Evolutionary conservation across 495 filamentous ascomycete species (phyloP), one percentile per base, ranked within the genome.

Genomic region (Trichocladium uniseriatum): DNA sequence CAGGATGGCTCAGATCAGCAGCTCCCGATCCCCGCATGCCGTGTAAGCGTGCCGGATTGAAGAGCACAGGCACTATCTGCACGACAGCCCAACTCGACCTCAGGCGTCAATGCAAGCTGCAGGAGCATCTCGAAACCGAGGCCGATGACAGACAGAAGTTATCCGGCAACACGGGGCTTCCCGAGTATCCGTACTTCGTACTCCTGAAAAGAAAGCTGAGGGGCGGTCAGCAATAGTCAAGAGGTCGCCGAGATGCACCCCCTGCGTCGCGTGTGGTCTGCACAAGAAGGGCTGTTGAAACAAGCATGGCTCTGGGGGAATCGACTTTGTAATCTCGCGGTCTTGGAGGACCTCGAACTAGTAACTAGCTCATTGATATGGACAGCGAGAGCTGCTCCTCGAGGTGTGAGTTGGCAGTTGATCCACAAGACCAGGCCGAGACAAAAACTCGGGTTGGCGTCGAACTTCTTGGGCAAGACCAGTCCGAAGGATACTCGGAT

Each of bases 31-130:
- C 21, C 28, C 13, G 40, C 40, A 22, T 43, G 22, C 8, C 4
- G 24, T 27, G 4, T 8, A 27, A 4, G 24, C 8, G 24, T 27
- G 5, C 14, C n/a, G 21, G 14, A 32, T 24, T 16, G 21, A 28
- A 44, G 2, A 38, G 46, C 46, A 48, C 46, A 41, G 37, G 38
- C 45, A 15, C 36, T 48, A 56, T 54, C 58, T 63, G 62, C 59
- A 63, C 49, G 34, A 52, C 52, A 61, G 47, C 54, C 57, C 60
- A 63, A 52, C 43, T 42, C 34, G 20, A 27, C 16, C 24, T 61
- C 53, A 56, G 62, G 62, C 60, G 58, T 59, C 60, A 61, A 65
- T 59, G 55, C 61, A 41, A 52, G 44, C 42, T 24, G 51, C 43
- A 46, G 32, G 27, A 49, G 19, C 38, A 44, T 16, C 20, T 18